Evolutionary conservation across 2,329 filamentous ascomycete genomes (phyloP), one percentile per base, ranked within the genome.

Genomic region (Ambrosiella beaveri): DNA sequence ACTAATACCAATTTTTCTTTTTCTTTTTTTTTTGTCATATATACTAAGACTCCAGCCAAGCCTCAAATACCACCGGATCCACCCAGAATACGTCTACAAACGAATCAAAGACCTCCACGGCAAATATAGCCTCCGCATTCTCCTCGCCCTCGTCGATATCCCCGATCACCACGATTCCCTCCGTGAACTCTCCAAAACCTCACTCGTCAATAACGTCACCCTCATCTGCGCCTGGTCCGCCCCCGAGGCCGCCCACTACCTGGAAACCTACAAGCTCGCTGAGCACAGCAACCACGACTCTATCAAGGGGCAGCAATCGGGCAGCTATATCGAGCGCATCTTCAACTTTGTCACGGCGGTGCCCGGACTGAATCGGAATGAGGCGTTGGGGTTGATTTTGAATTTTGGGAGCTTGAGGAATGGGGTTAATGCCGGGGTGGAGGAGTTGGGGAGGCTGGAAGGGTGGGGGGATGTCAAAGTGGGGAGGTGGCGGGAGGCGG

Each of bases 391-490:
- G 36, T 72, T 98, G 55, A 89, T 97, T 40, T 86, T 87, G 63
- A 89, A 88, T 55, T 98, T 97, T 73, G 93, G 93, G 27, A 95
- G 87, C 63, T 71, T 98, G 59, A 81, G 84, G 64, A 86, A 85
- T 41, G 91, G 91, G 0, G 76, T 97, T 60, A 96, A 96, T 68
- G 91, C 89, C 1, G 79, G 85, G 50, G 81, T 87, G 0, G 93
- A 97, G 67, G 86, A 95, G 69, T 78, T 98, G 40, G 81, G 82
- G 12, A 73, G 87, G 62, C 81, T 98, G n/a, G 79, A 84, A 37
- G 93, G 93, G 0, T 98, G 90, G 90, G 93, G 93, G 39, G 88
- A 94, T 70, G 89, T 88, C 72, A 98, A 98, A 70, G 88, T 96
- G 19, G 85, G 86, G 69, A 80, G 82, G 59, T 97, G 91, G 91